Base-by-base conservation (phyloP, 768 basidiomycete genomes). In the Pleurotus ostreatus region DNA sequence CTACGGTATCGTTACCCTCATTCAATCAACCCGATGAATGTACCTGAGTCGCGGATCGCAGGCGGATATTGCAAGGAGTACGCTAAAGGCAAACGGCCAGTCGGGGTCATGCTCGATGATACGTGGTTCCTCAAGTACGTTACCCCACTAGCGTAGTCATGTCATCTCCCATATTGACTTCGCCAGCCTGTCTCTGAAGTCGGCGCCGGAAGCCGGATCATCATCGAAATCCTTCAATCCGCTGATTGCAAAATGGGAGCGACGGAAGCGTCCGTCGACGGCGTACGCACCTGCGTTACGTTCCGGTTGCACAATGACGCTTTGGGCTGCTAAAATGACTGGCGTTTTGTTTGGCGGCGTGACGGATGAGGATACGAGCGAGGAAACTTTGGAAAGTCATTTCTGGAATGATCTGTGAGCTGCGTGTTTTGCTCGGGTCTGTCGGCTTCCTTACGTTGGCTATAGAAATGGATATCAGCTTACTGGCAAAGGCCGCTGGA, bases 51-150 rank as follows among this genome's bases (percentile, higher is more conserved):
- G n/a, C n/a, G n/a, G n/a, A n/a, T n/a, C n/a, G n/a, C n/a, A 91
- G 89, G 92, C 9, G 94, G 94, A 0, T 96, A 96, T 66, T 92
- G 88, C 66, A 95, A 97, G 67, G 89, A 92, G 70, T 95, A 94
- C 62, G 64, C 71, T 18, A 94, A 94, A 65, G 92, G 92, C 2
- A 92, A 92, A 64, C 83, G 89, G 1, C 86, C 89, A 0, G 73
- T 92, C 11, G 94, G 94, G 0, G 75, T 93, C n/a, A 92, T 90
- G 73, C 76, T 95, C 5, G 91, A 93, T 15, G 93, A 97, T 64
- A 92, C 89, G 0, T 97, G 93, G 94, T 75, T 94, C 52, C 76
- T 97, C 5, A 81, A 82, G 88, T 90, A 55, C 2, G 79, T 69
- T 11, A 34, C 47, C 37, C 5, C 18, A 38, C 16, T 46, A 55